A percentile compares a stretch with the other conserved stretches of the same genome.
Evolutionary conservation across 2,329 filamentous ascomycete genomes (phyloP).

Genomic region (Neofusicoccum parvum): DNA sequence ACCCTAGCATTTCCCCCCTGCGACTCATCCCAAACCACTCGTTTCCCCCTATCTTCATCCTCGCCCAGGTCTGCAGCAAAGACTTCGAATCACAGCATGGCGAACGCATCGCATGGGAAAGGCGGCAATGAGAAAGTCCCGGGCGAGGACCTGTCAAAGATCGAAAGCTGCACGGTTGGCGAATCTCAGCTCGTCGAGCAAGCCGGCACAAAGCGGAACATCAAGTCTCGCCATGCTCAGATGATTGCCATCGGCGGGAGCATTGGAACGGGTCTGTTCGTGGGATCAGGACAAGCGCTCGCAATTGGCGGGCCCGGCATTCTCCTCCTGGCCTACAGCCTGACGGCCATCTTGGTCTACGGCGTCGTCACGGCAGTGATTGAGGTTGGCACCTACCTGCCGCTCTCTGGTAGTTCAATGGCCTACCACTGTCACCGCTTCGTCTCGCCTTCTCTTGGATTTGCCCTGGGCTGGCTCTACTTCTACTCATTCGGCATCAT

Average conservation of each 20-base stretch:
- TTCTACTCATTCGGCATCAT: slow-evolving; percentile 10
- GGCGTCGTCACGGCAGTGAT: slow-evolving; percentile 30
- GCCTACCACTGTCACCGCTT: slow-evolving; percentile 73
- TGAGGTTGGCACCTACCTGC: slow-evolving; percentile 30
- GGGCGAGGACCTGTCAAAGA: no score
- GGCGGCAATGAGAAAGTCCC: no score
- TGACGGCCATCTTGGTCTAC: slow-evolving; percentile 26
- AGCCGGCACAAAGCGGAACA: not conserved
- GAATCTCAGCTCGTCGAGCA: not conserved
- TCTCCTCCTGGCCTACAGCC: slow-evolving; percentile 1
- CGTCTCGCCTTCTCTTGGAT: not conserved
- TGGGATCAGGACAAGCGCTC: not conserved
- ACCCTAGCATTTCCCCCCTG: no score
- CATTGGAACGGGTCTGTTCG: slow-evolving; percentile 18
- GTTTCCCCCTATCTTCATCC: no score
- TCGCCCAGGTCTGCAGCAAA: no score
- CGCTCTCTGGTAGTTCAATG: slow-evolving; percentile 70
- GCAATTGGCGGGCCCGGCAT: slow-evolving; percentile 28
- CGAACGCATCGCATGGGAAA: no score
- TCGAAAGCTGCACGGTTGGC: no score
- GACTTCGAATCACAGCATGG: no score
- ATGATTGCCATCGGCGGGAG: slow-evolving; percentile 7
- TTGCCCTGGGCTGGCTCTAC: slow-evolving; percentile 3
- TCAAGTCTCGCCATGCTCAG: slow-evolving; percentile 3
- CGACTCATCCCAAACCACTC: no score